Evolutionary conservation across 2,329 filamentous ascomycete genomes (phyloP).

Genomic region (Scedosporium dehoogii): DNA sequence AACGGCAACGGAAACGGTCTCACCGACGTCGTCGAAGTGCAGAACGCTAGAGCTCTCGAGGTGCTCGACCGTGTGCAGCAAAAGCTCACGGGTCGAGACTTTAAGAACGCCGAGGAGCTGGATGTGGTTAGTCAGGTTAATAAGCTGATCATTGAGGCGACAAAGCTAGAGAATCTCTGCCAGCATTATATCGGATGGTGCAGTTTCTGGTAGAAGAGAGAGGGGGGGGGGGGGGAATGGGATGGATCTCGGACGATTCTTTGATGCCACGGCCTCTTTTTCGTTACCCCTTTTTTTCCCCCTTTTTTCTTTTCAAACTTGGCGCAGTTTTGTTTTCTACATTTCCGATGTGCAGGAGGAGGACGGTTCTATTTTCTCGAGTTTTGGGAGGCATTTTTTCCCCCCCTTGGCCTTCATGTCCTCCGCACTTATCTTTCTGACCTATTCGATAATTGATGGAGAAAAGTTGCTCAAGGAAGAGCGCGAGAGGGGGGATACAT

Average conservation of each 20-base stretch:
- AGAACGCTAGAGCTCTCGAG: conserved; percentile 87
- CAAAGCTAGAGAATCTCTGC: conserved; percentile 92
- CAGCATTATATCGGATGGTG: conserved; percentile 99
- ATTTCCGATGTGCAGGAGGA: neutral
- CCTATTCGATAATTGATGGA: neutral
- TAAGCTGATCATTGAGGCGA: conserved; percentile 88
- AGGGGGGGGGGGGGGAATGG: neutral
- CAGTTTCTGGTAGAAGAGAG: conserved; percentile 69
- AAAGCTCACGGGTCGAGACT: conserved; percentile 90
- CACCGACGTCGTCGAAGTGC: conserved; percentile 57
- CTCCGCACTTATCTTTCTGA: neutral
- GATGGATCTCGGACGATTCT: neutral
- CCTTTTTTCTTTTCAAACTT: too few relatives aligned
- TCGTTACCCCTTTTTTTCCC: neutral
- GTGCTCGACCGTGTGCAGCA: conserved; percentile 87
- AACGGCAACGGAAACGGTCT: conserved; percentile 23
- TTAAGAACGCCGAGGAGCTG: conserved; percentile 76
- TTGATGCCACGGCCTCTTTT: neutral
- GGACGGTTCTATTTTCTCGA: neutral
- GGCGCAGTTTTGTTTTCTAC: neutral
- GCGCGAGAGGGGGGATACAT: neutral
- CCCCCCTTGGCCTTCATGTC: neutral
- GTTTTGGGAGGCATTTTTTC: neutral
- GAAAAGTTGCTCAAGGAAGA: neutral
- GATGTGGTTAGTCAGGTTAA: conserved; percentile 83